phyloP scores from a whole-genome alignment of 202 grass and related monocot genomes.

The Miscanthus sacchariflorus region DNA sequence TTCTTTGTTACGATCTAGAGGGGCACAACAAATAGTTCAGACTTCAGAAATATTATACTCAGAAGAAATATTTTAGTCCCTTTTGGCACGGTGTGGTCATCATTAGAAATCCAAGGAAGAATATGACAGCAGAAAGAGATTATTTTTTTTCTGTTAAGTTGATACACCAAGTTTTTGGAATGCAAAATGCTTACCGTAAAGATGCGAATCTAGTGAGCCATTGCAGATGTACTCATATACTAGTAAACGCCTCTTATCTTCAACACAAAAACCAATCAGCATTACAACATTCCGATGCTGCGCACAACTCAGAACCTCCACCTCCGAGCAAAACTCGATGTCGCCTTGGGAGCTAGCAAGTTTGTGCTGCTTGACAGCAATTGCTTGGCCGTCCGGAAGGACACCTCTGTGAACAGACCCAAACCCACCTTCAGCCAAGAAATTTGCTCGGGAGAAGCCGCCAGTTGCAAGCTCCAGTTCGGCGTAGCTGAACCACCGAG shows the following conservation, averaged over 20 bases:
- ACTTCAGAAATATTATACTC: conserved; percentile 22
- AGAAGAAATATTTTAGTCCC: not conserved
- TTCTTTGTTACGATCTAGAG: conserved; percentile 65
- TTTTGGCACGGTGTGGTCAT: not conserved
- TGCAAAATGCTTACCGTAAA: conserved; percentile 72
- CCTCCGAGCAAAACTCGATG: conserved; percentile 93
- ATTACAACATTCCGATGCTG: conserved; percentile 98
- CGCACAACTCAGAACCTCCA: conserved; percentile 95
- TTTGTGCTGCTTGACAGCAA: conserved; percentile 94
- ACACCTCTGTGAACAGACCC: conserved; percentile 92
- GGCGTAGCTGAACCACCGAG: conserved; percentile 86
- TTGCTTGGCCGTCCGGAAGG: conserved; percentile 84
- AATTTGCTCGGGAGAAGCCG: conserved; percentile 86
- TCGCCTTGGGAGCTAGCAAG: conserved; percentile 94
- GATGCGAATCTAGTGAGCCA: conserved; percentile 84
- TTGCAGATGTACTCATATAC: conserved; percentile 99
- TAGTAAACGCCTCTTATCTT: conserved; percentile 87
- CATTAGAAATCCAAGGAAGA: not conserved
- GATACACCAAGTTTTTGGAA: not conserved
- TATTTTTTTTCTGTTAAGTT: not conserved
- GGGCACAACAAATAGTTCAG: conserved; percentile 4
- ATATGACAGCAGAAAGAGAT: not conserved
- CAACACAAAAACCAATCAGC: conserved; percentile 97
- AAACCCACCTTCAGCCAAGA: conserved; percentile 92
- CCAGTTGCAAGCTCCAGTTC: conserved; percentile 86